Evolutionary conservation across 140 eudicot species (phyloP), one percentile per base, ranked within the genome.

Genomic region (Artemisia princeps): DNA sequence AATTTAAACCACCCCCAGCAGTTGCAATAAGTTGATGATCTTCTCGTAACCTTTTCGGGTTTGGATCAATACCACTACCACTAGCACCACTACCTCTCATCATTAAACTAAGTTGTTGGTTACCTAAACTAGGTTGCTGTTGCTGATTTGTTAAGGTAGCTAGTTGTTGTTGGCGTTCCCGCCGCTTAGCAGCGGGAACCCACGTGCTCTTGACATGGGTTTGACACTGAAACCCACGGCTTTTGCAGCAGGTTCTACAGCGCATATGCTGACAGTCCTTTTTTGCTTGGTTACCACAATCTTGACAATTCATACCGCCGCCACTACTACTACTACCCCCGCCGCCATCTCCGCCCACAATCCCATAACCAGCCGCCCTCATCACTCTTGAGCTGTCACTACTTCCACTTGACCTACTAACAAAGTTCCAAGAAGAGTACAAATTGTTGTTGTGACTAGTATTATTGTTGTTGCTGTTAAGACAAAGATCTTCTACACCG

Each of bases 201-300:
- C 97, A 91, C 11, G 97, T 91, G 84, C 97, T 91, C 70, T 85
- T 91, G 48, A 91, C 85, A 70, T 91, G 97, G 5, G 97, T 91
- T n/a, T 86, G 89, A 56, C 97, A 91, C 51, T 72, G 92, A 70
- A 87, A 83, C 68, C 97, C 96, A 26, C 96, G 81, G 75, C 95
- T 91, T 77, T 91, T 91, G 7, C 97, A 91, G 72, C 97, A 91
- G 19, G 96, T 91, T 71, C 97, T 77, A 64, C 97, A 91, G 70
- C 97, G 78, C 83, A 81, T 60, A 30, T 91, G 86, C 2, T 23
- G 61, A 51, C 96, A 87, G 30, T 85, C 96, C 67, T 91, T 91
- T 75, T 91, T 91, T 0, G 97, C 95, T 68, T 87, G 96, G 45
- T 91, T 91, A 13, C 97, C 97, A 30, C 97, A 91, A 48, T 91